Base-by-base conservation (phyloP, 768 basidiomycete species). In the Auriscalpium vulgare region DNA sequence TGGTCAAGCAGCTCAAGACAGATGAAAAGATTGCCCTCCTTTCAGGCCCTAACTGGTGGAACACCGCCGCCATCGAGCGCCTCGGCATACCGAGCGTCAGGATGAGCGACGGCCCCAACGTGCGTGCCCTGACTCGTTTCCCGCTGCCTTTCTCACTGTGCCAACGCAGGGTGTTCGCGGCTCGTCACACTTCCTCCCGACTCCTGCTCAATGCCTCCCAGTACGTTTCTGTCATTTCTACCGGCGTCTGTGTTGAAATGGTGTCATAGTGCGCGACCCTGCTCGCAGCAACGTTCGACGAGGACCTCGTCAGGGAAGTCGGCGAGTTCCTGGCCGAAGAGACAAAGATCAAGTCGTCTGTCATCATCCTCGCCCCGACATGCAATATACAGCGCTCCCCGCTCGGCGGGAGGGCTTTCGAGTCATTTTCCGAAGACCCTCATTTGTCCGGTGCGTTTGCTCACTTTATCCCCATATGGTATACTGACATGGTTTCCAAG, bases 391-490 rank as follows among this genome's bases (percentile, higher is more conserved):
- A 84, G 65, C 77, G 87, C 38, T 78, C 77, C 8, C 82, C 81
- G 14, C 69, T 83, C 3, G 83, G 81, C 14, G 82, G 82, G 7
- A 71, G 82, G 38, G 74, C 79, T 1, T 89, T 88, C 63, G 87
- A 88, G 66, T 84, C 82, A 1, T 87, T 85, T 68, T 83, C 82
- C 3, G 85, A 87, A 64, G 85, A 87, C 66, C 84, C 85, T 34
- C 75, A 81, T 63, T 70, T 86, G 10, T 86, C 83, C 36, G 85
- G 82, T 78, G 63, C 23, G 55, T 52, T 10, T 37, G 29, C 47
- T 21, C 23, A 10, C 17, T 10, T 3, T 21, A 9, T 9, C 19
- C 10, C 17, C 14, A 17, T 4, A 37, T 29, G 29, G 29, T 29
- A 29, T 29, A 6, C 40, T 37, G 21, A 10, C 34, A 21, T 35